Percentiles rank a stretch among this genome's conserved stretches.
These are phyloP conservation scores for Phoma sp. DNA, from an alignment of 2,329 filamentous ascomycete species.

Conservation along the genomic window DNA sequence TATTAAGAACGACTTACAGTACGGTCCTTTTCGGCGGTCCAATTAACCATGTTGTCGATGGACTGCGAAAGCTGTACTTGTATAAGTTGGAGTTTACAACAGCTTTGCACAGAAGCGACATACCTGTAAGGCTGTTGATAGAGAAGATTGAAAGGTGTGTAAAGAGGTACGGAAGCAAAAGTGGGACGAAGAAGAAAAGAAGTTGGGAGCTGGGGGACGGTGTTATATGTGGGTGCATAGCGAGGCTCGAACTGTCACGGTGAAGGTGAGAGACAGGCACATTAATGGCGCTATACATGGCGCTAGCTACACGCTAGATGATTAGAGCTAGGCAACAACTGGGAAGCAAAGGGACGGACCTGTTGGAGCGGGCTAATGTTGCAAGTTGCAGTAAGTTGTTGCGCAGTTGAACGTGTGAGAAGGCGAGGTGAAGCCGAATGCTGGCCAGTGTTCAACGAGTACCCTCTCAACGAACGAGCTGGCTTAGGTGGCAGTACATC, in stretches of 20 bases:
- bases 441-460: neutral
- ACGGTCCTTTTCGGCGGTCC: neutral
- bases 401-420: neutral
- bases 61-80: neutral
- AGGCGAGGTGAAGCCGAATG: neutral
- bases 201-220: neutral
- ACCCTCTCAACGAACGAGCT: neutral
- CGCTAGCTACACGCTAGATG: neutral
- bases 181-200: neutral
- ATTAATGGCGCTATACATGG: neutral
- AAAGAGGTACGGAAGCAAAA: neutral
- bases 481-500: neutral
- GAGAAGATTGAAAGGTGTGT: too few species aligned
- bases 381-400: neutral
- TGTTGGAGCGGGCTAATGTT: too few species aligned
- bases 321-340: neutral
- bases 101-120: too few species aligned
- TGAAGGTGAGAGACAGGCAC: constrained; percentile 16
- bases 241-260: neutral
- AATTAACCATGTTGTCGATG: constrained; percentile 7
- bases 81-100: neutral
- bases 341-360: neutral
- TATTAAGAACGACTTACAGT: neutral
- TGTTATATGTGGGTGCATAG: neutral
- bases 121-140: too few species aligned